Evolutionary conservation across 371 early-diverging fungal species (phyloP).

Genomic region (Rhizopus stolonifer): DNA sequence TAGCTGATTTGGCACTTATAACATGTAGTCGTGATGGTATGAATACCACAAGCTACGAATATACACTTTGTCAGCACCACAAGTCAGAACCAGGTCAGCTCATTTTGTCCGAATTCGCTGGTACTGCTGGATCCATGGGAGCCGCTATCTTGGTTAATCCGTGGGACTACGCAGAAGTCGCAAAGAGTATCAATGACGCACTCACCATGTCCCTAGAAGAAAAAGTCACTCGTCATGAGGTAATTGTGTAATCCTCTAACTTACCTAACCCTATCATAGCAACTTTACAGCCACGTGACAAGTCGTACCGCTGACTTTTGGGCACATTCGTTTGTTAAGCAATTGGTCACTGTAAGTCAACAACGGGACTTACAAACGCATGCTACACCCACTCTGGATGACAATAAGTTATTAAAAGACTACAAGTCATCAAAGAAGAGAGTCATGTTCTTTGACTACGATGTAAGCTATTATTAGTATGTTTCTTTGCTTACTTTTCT

Average conservation of each 20-base stretch:
- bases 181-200: conserved; percentile 86
- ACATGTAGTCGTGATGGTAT: conserved; percentile 99
- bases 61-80: conserved; percentile 94
- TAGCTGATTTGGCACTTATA: conserved; percentile 95
- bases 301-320: conserved; percentile 90
- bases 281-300: conserved; percentile 80
- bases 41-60: conserved; percentile 99
- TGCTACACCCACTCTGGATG: conserved; percentile 68
- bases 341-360: conserved; percentile 38
- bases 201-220: conserved; percentile 82
- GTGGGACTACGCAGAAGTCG: conserved; percentile 93
- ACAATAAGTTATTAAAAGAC: conserved; percentile 24
- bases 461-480: conserved; percentile 39
- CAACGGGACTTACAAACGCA: conserved; percentile 47
- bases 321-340: conserved; percentile 81
- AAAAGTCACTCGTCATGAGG: conserved; percentile 48
- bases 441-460: conserved; percentile 84
- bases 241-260: conserved; percentile 1
- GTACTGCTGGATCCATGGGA: conserved; percentile 90
- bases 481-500: not conserved
- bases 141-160: conserved; percentile 95
- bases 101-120: conserved; percentile 97
- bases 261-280: conserved; percentile 32
- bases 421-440: conserved; percentile 62
- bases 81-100: conserved; percentile 81